phyloP scores from a whole-genome alignment of 2,329 filamentous ascomycete species.

The Epichloe sibirici region DNA sequence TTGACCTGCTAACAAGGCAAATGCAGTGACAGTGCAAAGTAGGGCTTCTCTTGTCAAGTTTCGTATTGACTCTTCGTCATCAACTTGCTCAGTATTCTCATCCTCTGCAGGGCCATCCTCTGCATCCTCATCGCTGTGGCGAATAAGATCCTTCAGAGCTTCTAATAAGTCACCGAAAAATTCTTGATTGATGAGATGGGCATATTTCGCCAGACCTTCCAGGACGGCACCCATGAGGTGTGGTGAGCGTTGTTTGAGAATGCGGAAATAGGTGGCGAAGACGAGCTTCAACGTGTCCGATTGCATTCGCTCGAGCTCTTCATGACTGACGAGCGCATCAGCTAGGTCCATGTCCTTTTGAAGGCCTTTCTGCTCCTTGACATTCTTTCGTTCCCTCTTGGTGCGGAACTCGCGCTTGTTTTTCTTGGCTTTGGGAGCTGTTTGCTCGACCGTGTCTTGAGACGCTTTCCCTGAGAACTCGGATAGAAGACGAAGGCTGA shows the following conservation, averaged over 20 bases:
- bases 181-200: conserved; percentile 95
- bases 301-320: conserved; percentile 88
- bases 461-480: conserved; percentile 83
- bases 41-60: conserved; percentile 78
- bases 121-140: conserved; percentile 51
- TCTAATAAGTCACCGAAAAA: conserved; percentile 96
- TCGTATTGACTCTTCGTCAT: conserved; percentile 39
- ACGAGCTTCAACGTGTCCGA: conserved; percentile 92
- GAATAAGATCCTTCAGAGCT: conserved; percentile 84
- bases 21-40: conserved; percentile 91
- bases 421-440: conserved; percentile 30
- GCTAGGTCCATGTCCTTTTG: conserved; percentile 91
- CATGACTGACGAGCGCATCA: conserved; percentile 80
- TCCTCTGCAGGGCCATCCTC: conserved; percentile 28
- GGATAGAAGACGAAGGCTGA: conserved; percentile 75
- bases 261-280: conserved; percentile 89
- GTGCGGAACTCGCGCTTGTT: conserved; percentile 80
- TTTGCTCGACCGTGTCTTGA: conserved; percentile 55
- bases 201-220: conserved; percentile 85
- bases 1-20: conserved; percentile 89
- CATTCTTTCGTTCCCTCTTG: conserved; percentile 71
- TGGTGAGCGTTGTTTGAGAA: conserved; percentile 70
- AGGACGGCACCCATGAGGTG: conserved; percentile 94
- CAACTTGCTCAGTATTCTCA: conserved; percentile 28
- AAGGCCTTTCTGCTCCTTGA: conserved; percentile 75